Evolutionary conservation across 805 yeast genomes (phyloP), one percentile per base, ranked within the genome.

Genomic region (Candida jianshihensis): DNA sequence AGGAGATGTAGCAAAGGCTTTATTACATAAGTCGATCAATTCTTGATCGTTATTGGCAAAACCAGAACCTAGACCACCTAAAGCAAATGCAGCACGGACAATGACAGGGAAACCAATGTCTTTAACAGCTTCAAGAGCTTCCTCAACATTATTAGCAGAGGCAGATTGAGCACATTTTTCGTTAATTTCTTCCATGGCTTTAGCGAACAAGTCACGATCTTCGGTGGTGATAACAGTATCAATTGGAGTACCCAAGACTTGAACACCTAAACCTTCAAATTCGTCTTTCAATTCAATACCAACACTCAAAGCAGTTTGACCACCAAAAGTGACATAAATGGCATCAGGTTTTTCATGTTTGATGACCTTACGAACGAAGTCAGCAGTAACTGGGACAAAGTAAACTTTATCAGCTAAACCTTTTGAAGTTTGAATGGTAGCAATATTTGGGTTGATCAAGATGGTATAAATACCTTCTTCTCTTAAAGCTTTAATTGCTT

Each of bases 1-100:
- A 11, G 98, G 97, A 39, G 96, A 82, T 20, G 94, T 76, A 35
- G 97, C 96, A 61, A 90, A 88, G 0, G 97, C 96, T 59, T 83
- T 80, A 56, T 78, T 76, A 70, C 96, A 88, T 48, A 90, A 71
- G 31, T 77, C 89, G 39, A 81, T 71, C 54, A 90, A 74, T 66
- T 90, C 89, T 46, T 73, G 63, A 56, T 85, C 87, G 59, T 87
- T 83, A 49, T 85, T 83, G 39, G 97, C 97, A 59, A 90, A 90
- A 51, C 98, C 98, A 20, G 97, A 89, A 46, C 98, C 98, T 45
- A 90, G 73, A 61, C 98, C 98, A 64, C 98, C 98, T 37, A 90
- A 71, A 16, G 98, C 97, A 54, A 73, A 90, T 22, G 98, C 98
- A 44, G 97, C 96, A 70, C 98, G 83, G 31, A 89, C 90, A 65